Conservation (phyloP, 805 yeast species). For the Wickerhamomyces mucosus region DNA sequence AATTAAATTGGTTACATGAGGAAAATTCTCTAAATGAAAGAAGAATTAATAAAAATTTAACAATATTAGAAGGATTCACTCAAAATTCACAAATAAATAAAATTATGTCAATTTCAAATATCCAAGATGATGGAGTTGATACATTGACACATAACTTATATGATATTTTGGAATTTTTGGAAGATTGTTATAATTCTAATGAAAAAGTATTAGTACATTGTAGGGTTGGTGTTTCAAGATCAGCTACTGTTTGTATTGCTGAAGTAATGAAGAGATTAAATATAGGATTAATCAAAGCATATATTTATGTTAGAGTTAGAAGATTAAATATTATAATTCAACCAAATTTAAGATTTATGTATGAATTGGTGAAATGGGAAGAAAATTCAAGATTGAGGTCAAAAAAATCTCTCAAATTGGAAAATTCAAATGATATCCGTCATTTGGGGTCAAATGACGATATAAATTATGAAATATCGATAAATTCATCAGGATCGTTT, state of each 20-base stretch:
- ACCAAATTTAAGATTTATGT: conserved; percentile 87
- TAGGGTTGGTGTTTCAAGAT: conserved; percentile 90
- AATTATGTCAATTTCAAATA: conserved; percentile 51
- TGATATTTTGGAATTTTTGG: conserved; percentile 56
- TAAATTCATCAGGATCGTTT: background rate
- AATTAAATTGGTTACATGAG: conserved; percentile 47
- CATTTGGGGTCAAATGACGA: background rate
- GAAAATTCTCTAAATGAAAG: conserved; percentile 5
- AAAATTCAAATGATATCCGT: conserved; percentile 1
- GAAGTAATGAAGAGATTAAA: conserved; percentile 78
- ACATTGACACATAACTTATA: conserved; percentile 55
- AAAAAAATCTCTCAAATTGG: conserved; percentile 1
- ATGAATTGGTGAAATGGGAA: conserved; percentile 73
- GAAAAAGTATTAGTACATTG: conserved; percentile 76
- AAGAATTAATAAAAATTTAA: conserved; percentile 15
- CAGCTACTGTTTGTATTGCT: conserved; percentile 93
- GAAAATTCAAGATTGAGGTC: conserved; percentile 18
- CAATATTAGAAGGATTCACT: conserved; percentile 9
- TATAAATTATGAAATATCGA: too few relatives aligned
- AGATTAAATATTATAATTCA: conserved; percentile 88
- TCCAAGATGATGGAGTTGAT: conserved; percentile 90
- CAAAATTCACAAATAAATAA: conserved; percentile 14
- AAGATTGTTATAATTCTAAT: conserved; percentile 33
- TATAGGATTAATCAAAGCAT: conserved; percentile 67
- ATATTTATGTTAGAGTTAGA: conserved; percentile 80